phyloP scores from a whole-genome alignment of 805 yeast genomes.

The Lachancea sp. region DNA sequence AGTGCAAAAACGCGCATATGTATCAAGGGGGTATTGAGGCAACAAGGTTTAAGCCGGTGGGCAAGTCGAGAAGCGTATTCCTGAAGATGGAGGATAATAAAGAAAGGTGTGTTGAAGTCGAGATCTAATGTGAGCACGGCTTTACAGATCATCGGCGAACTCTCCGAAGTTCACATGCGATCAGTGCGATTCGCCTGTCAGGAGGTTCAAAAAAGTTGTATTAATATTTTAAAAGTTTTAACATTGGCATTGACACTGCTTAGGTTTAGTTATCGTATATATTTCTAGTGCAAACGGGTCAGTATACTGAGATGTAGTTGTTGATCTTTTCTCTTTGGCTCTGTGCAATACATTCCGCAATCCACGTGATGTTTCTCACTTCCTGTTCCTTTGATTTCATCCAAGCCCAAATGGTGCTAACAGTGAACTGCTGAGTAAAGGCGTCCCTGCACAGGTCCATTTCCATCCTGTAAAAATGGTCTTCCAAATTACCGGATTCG shows the following conservation, averaged over 20 bases:
- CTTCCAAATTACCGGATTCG: conserved; percentile 67
- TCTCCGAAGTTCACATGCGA: not conserved
- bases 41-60: conserved; percentile 42
- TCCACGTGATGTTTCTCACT: conserved; percentile 97
- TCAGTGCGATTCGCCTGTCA: conserved; percentile 3
- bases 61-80: conserved; percentile 51
- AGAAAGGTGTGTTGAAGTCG: conserved; percentile 52
- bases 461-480: conserved; percentile 86
- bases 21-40: conserved; percentile 59
- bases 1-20: conserved; percentile 62
- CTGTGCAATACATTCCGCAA: conserved; percentile 98
- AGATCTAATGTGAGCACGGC: conserved; percentile 32
- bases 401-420: conserved; percentile 93
- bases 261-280: not conserved
- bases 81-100: conserved; percentile 45
- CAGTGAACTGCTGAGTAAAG: conserved; percentile 92
- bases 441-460: conserved; percentile 90
- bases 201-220: not conserved
- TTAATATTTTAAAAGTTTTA: conserved; percentile 1
- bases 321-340: conserved; percentile 92
- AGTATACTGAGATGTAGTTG: conserved; percentile 84
- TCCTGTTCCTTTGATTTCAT: conserved; percentile 94
- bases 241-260: conserved; percentile 1
- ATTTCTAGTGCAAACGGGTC: conserved; percentile 12
- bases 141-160: no score